phyloP scores from a whole-genome alignment of 768 basidiomycete genomes.

The Macrolepiota albuminosa region DNA sequence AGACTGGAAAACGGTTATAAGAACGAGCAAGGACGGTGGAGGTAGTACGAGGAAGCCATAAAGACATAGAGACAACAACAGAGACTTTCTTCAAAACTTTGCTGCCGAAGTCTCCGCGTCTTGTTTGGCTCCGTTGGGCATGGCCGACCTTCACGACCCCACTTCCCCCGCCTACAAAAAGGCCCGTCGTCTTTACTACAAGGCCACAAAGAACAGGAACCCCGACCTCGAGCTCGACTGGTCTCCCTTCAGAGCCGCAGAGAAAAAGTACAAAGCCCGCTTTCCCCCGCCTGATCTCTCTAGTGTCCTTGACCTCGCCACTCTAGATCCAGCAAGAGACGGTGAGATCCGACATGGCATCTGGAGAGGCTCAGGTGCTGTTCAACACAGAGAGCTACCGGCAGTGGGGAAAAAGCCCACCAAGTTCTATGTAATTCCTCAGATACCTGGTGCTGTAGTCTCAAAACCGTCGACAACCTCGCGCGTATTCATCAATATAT shows the following conservation, averaged over 20 bases:
- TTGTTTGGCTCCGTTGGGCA: conserved; percentile 31
- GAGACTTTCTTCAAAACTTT: neutral
- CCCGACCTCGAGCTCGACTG: conserved; percentile 45
- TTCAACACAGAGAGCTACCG: conserved; percentile 28
- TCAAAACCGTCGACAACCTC: neutral
- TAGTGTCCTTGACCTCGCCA: conserved; percentile 61
- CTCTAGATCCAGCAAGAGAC: conserved; percentile 32
- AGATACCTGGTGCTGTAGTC: conserved; percentile 48
- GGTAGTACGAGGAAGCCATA: conserved; percentile 67
- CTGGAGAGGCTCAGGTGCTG: conserved; percentile 43
- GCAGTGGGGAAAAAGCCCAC: conserved; percentile 16
- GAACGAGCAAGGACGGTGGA: conserved; percentile 39
- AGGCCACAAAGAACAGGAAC: conserved; percentile 53
- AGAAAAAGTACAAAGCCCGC: conserved; percentile 75
- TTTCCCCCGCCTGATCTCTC: conserved; percentile 77
- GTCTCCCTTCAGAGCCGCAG: conserved; percentile 73
- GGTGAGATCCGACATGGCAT: conserved; percentile 39
- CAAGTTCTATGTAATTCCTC: conserved; percentile 44
- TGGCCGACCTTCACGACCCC: conserved; percentile 38
- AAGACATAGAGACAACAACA: conserved; percentile 46
- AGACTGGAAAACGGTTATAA: conserved; percentile 23
- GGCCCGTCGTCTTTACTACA: conserved; percentile 52
- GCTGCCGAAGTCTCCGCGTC: conserved; percentile 6
- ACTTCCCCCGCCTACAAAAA: conserved; percentile 51
- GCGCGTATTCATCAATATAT: conserved; percentile 12